Conservation (phyloP, 2,329 filamentous ascomycete species). For the Hirsutella minnesotensis region DNA sequence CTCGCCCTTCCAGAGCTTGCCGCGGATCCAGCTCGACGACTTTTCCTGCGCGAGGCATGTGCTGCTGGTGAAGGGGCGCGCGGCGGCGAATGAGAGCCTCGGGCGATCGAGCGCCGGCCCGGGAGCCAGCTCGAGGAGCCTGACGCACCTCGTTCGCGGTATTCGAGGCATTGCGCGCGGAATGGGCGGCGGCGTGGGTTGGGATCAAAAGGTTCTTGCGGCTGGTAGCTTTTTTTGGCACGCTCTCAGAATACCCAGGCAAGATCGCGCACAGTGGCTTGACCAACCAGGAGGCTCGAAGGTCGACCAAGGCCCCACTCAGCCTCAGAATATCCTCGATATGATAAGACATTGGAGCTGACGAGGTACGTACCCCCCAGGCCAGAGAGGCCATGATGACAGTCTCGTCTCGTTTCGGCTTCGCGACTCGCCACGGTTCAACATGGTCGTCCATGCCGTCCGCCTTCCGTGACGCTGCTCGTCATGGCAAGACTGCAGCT, state of each 20-base stretch:
- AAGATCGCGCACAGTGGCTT: too few species aligned
- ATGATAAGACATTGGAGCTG: too few species aligned
- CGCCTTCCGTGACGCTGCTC: not conserved
- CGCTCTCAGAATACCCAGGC: too few species aligned
- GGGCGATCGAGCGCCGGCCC: slow-evolving; percentile 10
- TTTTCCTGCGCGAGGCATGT: slow-evolving; percentile 17
- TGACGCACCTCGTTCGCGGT: slow-evolving; percentile 23
- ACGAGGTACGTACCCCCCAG: too few species aligned
- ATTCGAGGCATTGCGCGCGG: slow-evolving; percentile 28
- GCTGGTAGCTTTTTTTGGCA: slow-evolving; percentile 8
- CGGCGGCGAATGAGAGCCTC: slow-evolving; percentile 15
- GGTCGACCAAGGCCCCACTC: too few species aligned
- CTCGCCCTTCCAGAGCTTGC: slow-evolving; percentile 27
- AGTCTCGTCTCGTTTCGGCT: not conserved
- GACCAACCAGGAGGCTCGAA: too few species aligned
- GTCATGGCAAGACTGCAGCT: slow-evolving; percentile 28
- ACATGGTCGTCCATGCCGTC: not conserved
- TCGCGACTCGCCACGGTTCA: slow-evolving; percentile 1
- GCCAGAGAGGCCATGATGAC: not conserved
- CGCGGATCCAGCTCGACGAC: slow-evolving; percentile 25
- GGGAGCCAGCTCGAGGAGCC: slow-evolving; percentile 15
- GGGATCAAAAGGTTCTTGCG: not conserved
- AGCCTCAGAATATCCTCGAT: too few species aligned
- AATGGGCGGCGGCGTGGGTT: not conserved
- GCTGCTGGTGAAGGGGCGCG: slow-evolving; percentile 22